Conservation (phyloP, 257 asterid genomes). For the Ocimum tenuiflorum region DNA sequence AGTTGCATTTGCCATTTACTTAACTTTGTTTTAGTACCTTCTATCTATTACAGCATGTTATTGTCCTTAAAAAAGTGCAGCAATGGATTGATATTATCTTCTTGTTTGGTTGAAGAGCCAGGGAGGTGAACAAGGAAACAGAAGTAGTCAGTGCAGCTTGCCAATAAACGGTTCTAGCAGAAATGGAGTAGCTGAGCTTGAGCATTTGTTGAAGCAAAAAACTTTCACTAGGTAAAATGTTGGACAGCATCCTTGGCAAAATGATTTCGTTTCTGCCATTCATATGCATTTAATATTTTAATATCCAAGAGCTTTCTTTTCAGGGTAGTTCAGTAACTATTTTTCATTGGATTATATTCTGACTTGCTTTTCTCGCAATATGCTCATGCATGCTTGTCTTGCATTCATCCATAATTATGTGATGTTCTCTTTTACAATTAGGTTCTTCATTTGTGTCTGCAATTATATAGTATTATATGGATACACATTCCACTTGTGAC, state of each 20-base stretch:
- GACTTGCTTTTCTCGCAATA: no score
- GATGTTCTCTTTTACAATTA: not conserved
- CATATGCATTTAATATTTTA: not conserved
- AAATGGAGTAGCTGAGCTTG: slow-evolving; percentile 57
- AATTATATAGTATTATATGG: no score
- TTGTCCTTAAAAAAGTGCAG: not conserved
- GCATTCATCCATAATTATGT: not conserved
- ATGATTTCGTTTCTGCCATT: not conserved
- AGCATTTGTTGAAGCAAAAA: slow-evolving; percentile 62
- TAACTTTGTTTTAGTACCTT: not conserved
- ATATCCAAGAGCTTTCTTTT: not conserved
- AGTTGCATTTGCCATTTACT: not conserved
- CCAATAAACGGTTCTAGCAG: slow-evolving; percentile 22
- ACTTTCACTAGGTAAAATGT: slow-evolving; percentile 56
- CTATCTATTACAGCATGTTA: not conserved
- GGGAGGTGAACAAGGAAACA: slow-evolving; percentile 31
- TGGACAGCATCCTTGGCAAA: slow-evolving; percentile 3
- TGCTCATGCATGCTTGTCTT: no score
- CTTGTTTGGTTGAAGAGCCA: slow-evolving; percentile 28
- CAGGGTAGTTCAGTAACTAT: not conserved
- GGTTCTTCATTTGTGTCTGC: not conserved
- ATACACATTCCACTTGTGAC: not conserved
- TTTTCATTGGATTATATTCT: not conserved
- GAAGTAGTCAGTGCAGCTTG: slow-evolving; percentile 29
- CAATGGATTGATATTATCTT: not conserved